A percentile compares a stretch with the other conserved stretches of the same genome.
Evolutionary conservation across 2,329 filamentous ascomycete genomes (phyloP).

Genomic region (Colletotrichum sojae): DNA sequence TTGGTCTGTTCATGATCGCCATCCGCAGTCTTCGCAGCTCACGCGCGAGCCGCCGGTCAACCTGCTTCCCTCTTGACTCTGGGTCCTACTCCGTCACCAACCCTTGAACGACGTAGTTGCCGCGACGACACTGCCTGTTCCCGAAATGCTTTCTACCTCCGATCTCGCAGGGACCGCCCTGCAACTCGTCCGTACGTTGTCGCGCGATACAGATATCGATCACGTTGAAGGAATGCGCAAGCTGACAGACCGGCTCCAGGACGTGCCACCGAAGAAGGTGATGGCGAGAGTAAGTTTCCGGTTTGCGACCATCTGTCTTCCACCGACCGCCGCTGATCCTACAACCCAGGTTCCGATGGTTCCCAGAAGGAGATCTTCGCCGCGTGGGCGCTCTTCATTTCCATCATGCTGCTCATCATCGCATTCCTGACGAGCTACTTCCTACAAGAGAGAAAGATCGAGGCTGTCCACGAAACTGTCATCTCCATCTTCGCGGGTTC

Average conservation of each 20-base stretch:
- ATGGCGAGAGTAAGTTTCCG: constrained; percentile 36
- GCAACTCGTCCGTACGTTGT: constrained; percentile 31
- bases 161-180: constrained; percentile 33
- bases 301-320: neutral
- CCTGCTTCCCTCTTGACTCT: constrained; percentile 35
- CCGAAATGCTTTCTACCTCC: constrained; percentile 29
- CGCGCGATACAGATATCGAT: neutral
- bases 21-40: constrained; percentile 37
- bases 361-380: constrained; percentile 91
- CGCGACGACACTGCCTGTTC: neutral
- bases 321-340: constrained; percentile 35
- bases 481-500: constrained; percentile 96
- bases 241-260: constrained; percentile 25
- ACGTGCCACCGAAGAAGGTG: constrained; percentile 38
- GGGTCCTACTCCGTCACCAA: constrained; percentile 38
- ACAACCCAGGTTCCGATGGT: constrained; percentile 38
- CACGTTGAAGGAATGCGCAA: constrained; percentile 11
- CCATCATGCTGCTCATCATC: constrained; percentile 92
- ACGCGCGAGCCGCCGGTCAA: constrained; percentile 39
- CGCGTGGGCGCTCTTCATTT: constrained; percentile 97
- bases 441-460: constrained; percentile 95
- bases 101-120: constrained; percentile 23
- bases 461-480: constrained; percentile 97
- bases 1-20: constrained; percentile 39
- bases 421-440: constrained; percentile 98